Evolutionary conservation across 108 stramenopile genomes (phyloP).

Genomic region (Cyclotella cryptica): DNA sequence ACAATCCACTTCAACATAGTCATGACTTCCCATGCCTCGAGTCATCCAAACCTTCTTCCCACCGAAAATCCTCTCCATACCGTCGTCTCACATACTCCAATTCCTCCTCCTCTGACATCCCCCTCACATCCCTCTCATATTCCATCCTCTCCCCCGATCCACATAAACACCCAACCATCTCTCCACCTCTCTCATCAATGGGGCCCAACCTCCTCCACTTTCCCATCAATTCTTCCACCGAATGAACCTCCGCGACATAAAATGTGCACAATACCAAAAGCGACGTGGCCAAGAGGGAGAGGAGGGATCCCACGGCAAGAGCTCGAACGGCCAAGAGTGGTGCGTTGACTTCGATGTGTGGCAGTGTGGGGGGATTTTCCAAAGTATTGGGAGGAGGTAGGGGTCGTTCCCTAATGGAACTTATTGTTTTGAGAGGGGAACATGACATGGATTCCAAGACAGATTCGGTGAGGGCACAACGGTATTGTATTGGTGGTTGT

Average conservation of each 20-base stretch:
- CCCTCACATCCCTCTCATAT: constrained; percentile 56
- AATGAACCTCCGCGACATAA: constrained; percentile 54
- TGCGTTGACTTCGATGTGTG: background rate
- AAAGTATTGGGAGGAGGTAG: too few species aligned
- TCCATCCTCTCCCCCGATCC: constrained; percentile 34
- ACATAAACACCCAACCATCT: constrained; percentile 47
- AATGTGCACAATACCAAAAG: constrained; percentile 50
- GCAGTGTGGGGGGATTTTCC: background rate
- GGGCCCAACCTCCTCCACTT: constrained; percentile 59
- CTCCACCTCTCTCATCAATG: constrained; percentile 46
- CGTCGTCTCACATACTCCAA: constrained; percentile 62
- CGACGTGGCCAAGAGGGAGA: constrained; percentile 47
- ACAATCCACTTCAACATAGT: background rate
- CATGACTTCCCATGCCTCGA: background rate
- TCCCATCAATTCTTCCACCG: constrained; percentile 61
- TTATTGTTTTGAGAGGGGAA: too few species aligned
- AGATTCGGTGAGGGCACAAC: too few species aligned
- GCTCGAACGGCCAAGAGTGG: constrained; percentile 40
- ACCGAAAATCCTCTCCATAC: constrained; percentile 55
- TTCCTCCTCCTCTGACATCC: constrained; percentile 84
- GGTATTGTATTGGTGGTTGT: too few species aligned
- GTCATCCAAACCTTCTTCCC: constrained; percentile 31
- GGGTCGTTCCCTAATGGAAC: too few species aligned
- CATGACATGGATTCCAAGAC: too few species aligned
- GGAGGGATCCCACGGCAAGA: constrained; percentile 43